Evolutionary conservation across 2,329 filamentous ascomycete species (phyloP).

Genomic region (Pestalotiopsis fici): DNA sequence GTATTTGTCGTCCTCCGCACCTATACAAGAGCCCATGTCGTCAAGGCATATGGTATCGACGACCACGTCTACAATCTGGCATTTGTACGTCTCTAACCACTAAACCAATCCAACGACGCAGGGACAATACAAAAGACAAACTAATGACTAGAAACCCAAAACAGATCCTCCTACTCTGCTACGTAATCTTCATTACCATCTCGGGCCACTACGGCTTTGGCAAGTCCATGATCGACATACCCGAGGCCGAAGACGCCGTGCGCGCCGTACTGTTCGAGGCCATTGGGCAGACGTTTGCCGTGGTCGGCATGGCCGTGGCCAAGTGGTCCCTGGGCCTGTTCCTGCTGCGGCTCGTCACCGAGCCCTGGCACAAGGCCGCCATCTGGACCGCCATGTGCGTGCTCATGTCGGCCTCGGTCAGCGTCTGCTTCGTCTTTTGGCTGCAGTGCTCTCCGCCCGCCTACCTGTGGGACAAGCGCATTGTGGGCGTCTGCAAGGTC

Average conservation of each 20-base stretch:
- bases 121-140: neutral
- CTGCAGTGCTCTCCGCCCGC: conserved; percentile 12
- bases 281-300: conserved; percentile 12
- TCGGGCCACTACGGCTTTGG: conserved; percentile 13
- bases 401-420: conserved; percentile 3
- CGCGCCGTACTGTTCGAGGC: conserved; percentile 10
- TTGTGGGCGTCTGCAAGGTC: neutral
- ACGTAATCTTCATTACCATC: conserved; percentile 8
- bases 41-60: conserved; percentile 8
- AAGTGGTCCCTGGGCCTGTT: conserved; percentile 16
- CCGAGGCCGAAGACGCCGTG: neutral
- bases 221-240: conserved; percentile 5
- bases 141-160: neutral
- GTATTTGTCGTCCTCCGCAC: conserved; percentile 10
- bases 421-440: conserved; percentile 11
- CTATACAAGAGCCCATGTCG: conserved; percentile 7
- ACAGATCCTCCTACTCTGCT: conserved; percentile 12
- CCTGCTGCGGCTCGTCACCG: conserved; percentile 11
- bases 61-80: conserved; percentile 12
- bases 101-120: neutral
- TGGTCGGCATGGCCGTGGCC: conserved; percentile 11
- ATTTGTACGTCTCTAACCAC: neutral
- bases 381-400: conserved; percentile 11
- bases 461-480: conserved; percentile 10
- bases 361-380: conserved; percentile 11